These are phyloP conservation scores for Cytidiella melzeri DNA, from an alignment of 768 basidiomycete genomes.

Conservation along the genomic window DNA sequence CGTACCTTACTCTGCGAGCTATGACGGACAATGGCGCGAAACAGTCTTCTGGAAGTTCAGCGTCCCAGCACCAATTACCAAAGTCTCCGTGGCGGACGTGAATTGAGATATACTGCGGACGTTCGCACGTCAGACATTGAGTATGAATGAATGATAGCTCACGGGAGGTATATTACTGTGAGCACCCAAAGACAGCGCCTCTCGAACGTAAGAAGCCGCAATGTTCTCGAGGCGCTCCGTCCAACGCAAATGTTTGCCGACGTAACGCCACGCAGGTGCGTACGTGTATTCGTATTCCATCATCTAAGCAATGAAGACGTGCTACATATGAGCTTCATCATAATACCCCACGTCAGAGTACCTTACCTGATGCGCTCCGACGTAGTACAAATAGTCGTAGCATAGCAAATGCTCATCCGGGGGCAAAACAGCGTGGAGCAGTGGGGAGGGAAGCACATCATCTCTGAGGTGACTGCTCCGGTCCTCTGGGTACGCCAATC, in stretches of 20 bases:
- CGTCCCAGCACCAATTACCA: conserved; percentile 27
- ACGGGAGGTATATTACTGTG: conserved; percentile 28
- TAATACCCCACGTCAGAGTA: too few species aligned
- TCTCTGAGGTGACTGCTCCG: conserved; percentile 22
- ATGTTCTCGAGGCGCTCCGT: conserved; percentile 24
- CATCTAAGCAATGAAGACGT: conserved; percentile 13
- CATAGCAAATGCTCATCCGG: conserved; percentile 37
- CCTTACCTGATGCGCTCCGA: conserved; percentile 26
- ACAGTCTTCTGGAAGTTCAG: conserved; percentile 27
- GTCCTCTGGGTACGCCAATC: conserved; percentile 28
- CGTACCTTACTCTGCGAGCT: conserved; percentile 25
- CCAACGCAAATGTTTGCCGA: conserved; percentile 31
- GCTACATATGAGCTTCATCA: too few species aligned
- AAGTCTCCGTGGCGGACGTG: conserved; percentile 35
- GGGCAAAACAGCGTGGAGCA: conserved; percentile 18
- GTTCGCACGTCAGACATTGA: too few species aligned
- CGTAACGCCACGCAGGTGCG: conserved; percentile 32
- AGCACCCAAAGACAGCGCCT: conserved; percentile 27
- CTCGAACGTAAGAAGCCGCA: conserved; percentile 25
- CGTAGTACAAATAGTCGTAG: conserved; percentile 36
- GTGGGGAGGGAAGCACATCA: conserved; percentile 21
- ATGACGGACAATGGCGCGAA: conserved; percentile 33
- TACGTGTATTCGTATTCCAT: conserved; percentile 26
- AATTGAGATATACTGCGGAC: conserved; percentile 30
- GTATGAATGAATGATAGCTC: background rate